Base-by-base conservation (phyloP, 2,329 filamentous ascomycete species). In the Clarireedia homoeocarpa region DNA sequence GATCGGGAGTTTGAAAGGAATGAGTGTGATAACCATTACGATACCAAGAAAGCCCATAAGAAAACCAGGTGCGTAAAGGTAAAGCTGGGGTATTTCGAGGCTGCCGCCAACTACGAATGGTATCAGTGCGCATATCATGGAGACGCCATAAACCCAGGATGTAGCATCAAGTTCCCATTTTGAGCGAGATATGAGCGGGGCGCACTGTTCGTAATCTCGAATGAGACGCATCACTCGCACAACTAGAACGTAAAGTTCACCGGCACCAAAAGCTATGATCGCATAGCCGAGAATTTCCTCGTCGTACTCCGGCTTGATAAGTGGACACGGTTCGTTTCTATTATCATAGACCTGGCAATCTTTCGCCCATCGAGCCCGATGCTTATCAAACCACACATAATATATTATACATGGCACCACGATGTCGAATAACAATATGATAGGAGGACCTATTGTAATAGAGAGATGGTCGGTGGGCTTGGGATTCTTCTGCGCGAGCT, bases 21-120 rank as follows among this genome's bases (percentile, higher is more conserved):
- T 84, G n/a, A 95, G 73, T 4, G 84, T 83, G 51, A 88, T 87
- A 34, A 92, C 80, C 72, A 95, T 85, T 30, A 92, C 71, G 24
- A 95, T 83, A 44, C 89, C 81, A 10, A 87, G 81, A 64, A 96
- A 88, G 51, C 85, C 88, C 74, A 95, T 89, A 59, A 96, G 73
- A 71, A 95, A 96, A 26, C 88, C 90, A 26, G 90, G 84, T 38
- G 84, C 89, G 58, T 64, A 63, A 17, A 64, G 58, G 38, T 64
- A 63, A 9, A 64, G 55, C n/a, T 59, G 6, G 5, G 62, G 61
- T 6, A 64, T 63, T 27, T 58, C 56, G 2, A 54, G 44, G 5
- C 26, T 53, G 14, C 55, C 56, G 4, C 62, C 61, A 6, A 64
- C 53, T 1, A 64, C 61, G 17, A 64, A 64, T 1, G 62, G 62